Evolutionary conservation across 164 flowering plant genomes (phyloP).

Genomic region (Euptelea pleiosperma): DNA sequence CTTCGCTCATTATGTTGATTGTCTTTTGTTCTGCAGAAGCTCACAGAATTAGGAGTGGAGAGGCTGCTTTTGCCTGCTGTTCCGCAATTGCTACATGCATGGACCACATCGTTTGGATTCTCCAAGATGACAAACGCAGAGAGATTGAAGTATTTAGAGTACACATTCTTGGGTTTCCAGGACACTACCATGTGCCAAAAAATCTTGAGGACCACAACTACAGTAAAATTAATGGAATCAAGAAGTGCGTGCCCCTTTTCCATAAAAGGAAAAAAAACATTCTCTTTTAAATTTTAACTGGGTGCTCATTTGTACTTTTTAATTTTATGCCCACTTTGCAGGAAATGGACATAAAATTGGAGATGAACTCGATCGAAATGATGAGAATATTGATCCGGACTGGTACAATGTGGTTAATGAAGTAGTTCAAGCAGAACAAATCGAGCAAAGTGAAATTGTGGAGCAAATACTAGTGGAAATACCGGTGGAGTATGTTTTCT

Average conservation of each 20-base stretch:
- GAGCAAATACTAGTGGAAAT: too few species aligned
- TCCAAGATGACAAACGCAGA: slow-evolving; percentile 49
- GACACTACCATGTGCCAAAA: slow-evolving; percentile 82
- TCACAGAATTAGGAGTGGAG: slow-evolving; percentile 69
- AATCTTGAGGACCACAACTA: slow-evolving; percentile 23
- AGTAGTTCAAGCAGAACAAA: slow-evolving; percentile 35
- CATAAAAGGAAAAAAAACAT: not conserved
- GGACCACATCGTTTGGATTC: slow-evolving; percentile 83
- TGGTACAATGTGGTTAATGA: slow-evolving; percentile 32
- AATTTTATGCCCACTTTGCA: not conserved
- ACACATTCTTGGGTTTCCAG: slow-evolving; percentile 66
- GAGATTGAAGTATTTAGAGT: slow-evolving; percentile 45
- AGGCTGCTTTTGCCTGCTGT: slow-evolving; percentile 79
- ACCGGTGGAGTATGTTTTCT: slow-evolving; percentile 32
- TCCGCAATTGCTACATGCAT: slow-evolving; percentile 49
- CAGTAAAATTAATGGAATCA: slow-evolving; percentile 12
- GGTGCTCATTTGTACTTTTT: not conserved
- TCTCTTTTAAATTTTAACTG: not conserved
- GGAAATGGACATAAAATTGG: too few species aligned
- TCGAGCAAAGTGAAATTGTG: slow-evolving; percentile 23
- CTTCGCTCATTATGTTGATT: slow-evolving; percentile 9
- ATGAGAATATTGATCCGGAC: slow-evolving; percentile 14
- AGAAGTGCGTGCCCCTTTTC: slow-evolving; percentile 25
- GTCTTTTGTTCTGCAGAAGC: slow-evolving; percentile 44
- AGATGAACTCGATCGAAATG: not conserved